Evolutionary conservation across 345 rosid species (phyloP).

Genomic region (Mercurialis annua): DNA sequence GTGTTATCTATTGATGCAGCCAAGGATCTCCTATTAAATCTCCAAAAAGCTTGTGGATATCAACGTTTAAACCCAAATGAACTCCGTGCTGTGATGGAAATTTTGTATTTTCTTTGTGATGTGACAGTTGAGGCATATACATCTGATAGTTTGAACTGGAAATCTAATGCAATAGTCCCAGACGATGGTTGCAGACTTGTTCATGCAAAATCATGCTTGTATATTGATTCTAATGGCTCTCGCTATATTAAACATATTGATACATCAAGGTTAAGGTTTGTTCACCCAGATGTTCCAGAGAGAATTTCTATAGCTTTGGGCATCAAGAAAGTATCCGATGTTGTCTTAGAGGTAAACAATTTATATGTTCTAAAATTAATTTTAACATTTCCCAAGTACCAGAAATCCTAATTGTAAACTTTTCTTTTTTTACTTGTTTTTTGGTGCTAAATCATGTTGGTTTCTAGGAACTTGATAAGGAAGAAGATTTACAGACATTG

Average conservation of each 20-base stretch:
- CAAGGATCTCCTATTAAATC: slow-evolving; percentile 61
- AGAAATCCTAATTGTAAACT: neutral
- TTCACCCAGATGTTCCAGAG: slow-evolving; percentile 73
- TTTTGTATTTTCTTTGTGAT: slow-evolving; percentile 64
- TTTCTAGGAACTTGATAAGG: slow-evolving; percentile 62
- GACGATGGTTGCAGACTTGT: slow-evolving; percentile 94
- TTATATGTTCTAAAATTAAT: neutral
- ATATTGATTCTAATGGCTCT: slow-evolving; percentile 76
- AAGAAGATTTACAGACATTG: slow-evolving; percentile 47
- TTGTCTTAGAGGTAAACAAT: slow-evolving; percentile 66
- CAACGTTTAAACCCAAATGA: slow-evolving; percentile 89
- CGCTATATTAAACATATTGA: slow-evolving; percentile 64
- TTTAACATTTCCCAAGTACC: neutral
- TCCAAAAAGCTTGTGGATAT: slow-evolving; percentile 79
- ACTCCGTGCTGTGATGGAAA: slow-evolving; percentile 90
- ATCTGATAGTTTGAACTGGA: slow-evolving; percentile 32
- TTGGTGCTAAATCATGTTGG: slow-evolving; percentile 11
- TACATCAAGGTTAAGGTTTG: slow-evolving; percentile 72
- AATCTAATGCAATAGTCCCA: slow-evolving; percentile 67
- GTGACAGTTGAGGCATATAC: slow-evolving; percentile 33
- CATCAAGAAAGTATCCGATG: slow-evolving; percentile 82
- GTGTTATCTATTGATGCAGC: slow-evolving; percentile 67
- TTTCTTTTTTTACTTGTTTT: slow-evolving; percentile 10
- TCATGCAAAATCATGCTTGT: slow-evolving; percentile 71
- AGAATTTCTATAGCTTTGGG: slow-evolving; percentile 63